Base-by-base conservation (phyloP, 148 eudicot genomes). In the Silene conica region DNA sequence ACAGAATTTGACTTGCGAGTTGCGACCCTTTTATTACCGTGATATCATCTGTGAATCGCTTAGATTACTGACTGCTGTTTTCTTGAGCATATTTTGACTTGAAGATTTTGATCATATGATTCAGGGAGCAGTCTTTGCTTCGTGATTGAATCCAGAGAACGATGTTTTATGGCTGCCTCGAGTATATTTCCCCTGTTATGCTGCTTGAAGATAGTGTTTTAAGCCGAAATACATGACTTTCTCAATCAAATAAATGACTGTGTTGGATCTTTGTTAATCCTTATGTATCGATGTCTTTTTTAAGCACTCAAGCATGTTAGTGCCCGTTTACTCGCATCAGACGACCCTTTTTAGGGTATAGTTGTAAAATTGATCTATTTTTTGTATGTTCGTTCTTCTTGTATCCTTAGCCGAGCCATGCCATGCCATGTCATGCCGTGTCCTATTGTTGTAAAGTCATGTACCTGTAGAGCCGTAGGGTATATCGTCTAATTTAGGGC, bases 111-210 rank as follows among this genome's bases (percentile, higher is more conserved):
- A 69, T 82, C 69, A 65, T 82, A 85, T 64, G 80, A 82, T 80
- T 85, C 90, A 87, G 88, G 90, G 87, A 87, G 80, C 86, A 76
- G 75, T 74, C 73, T 75, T 80, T 80, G 85, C 75, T 82, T 82
- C 81, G 82, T 82, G 86, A 80, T 79, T 79, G 79, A 79, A 76
- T 82, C 74, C 46, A 82, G 85, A 76, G 80, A 79, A 82, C 73
- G 85, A 79, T 82, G 75, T 76, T 76, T 58, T 70, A 74, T 66
- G 81, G 76, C 77, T 82, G 84, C 84, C 78, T 71, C 61, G 71
- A 73, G 75, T 78, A 68, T 41, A 48, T 74, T 81, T 59, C 77
- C 48, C 78, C 70, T 80, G 59, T 74, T 69, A 58, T 71, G 60
- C 68, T 78, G 70, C 78, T 74, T 60, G 79, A 72, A 75, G 79